These are phyloP conservation scores for Diaporthe amygdali DNA, from an alignment of 2,329 filamentous ascomycete species.

Conservation along the genomic window DNA sequence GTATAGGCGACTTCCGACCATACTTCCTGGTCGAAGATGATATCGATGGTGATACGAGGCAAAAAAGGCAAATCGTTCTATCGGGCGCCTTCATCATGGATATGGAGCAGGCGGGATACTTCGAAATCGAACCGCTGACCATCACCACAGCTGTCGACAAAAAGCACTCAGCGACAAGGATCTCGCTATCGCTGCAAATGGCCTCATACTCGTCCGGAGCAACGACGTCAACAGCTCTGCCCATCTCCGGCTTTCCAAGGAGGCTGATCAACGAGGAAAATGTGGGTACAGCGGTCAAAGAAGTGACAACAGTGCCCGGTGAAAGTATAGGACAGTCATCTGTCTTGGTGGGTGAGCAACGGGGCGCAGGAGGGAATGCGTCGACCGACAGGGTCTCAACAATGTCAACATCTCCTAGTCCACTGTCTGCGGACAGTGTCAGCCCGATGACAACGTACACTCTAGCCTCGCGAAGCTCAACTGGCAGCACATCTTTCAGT, in stretches of 20 bases:
- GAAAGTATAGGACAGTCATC: not conserved
- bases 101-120: not conserved
- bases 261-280: not conserved
- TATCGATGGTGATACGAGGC: not conserved
- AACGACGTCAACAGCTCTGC: not conserved
- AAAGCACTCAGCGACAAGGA: not conserved
- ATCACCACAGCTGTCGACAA: not conserved
- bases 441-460: not conserved
- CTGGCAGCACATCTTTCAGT: not conserved
- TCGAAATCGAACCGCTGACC: not conserved
- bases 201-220: not conserved
- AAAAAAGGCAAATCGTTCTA: not conserved
- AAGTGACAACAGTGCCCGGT: not conserved
- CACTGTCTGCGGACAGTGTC: not conserved
- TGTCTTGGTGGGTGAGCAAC: not conserved
- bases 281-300: not conserved
- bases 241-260: not conserved
- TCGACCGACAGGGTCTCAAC: not conserved
- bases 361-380: not conserved
- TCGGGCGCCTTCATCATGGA: not conserved
- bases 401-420: not conserved
- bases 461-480: not conserved
- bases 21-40: slow-evolving; percentile 3
- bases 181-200: not conserved
- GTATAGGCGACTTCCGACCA: not conserved